Conservation (phyloP, 2,329 filamentous ascomycete genomes). For the Penicillium sp. region DNA sequence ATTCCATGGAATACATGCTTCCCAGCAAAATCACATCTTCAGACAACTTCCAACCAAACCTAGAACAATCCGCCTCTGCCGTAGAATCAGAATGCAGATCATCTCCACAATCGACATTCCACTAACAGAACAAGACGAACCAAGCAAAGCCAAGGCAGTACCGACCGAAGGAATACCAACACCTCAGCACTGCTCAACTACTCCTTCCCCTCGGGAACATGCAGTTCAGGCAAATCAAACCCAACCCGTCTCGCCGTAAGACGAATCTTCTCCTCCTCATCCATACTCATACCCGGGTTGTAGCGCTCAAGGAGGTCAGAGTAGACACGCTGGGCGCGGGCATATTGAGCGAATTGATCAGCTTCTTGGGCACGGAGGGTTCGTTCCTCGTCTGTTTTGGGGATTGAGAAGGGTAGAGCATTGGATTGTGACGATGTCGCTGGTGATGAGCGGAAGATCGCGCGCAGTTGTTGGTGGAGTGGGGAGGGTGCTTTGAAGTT, state of each 20-base stretch:
- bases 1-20: conserved; percentile 8
- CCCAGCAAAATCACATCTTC: not conserved
- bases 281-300: conserved; percentile 88
- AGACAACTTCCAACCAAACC: not conserved
- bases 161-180: not conserved
- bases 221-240: conserved; percentile 70
- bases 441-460: conserved; percentile 53
- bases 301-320: conserved; percentile 81
- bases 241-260: conserved; percentile 84
- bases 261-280: conserved; percentile 76
- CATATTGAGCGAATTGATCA: conserved; percentile 78
- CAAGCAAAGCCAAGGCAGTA: not conserved
- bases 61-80: not conserved
- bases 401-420: conserved; percentile 17
- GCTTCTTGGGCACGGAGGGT: conserved; percentile 52
- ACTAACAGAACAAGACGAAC: not conserved
- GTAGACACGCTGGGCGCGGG: conserved; percentile 83
- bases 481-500: conserved; percentile 63
- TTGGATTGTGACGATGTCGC: conserved; percentile 5
- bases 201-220: conserved; percentile 50
- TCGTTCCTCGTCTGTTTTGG: conserved; percentile 16
- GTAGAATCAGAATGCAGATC: not conserved
- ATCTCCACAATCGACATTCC: not conserved
- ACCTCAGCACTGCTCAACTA: not conserved
- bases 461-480: conserved; percentile 68